Evolutionary conservation across 1,284 basidiomycete genomes (phyloP).

Genomic region (Tylopilus orsonianus): DNA sequence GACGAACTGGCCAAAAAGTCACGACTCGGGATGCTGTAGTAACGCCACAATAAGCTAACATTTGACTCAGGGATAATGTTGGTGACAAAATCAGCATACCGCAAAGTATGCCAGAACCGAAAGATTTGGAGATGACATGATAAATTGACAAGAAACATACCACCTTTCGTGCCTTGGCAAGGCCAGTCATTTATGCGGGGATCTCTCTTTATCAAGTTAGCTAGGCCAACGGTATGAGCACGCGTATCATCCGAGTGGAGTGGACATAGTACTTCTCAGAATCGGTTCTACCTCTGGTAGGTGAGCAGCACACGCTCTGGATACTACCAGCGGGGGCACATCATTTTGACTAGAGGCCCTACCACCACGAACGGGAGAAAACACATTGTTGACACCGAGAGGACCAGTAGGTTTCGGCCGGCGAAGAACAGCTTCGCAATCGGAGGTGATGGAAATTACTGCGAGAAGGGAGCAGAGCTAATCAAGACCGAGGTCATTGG

Average conservation of each 20-base stretch:
- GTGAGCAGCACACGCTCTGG: slow-evolving; percentile 77
- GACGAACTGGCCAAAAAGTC: background rate
- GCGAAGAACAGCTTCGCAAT: slow-evolving; percentile 80
- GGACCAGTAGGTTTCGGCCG: slow-evolving; percentile 84
- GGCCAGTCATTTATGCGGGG: slow-evolving; percentile 95
- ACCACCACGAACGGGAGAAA: slow-evolving; percentile 85
- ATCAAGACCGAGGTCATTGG: slow-evolving; percentile 66
- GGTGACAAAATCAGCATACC: background rate
- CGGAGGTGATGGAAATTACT: slow-evolving; percentile 79
- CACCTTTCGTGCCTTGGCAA: slow-evolving; percentile 88
- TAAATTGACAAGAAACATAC: slow-evolving; percentile 49
- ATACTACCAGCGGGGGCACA: slow-evolving; percentile 84
- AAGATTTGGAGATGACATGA: background rate
- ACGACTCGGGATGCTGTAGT: background rate
- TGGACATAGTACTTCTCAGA: slow-evolving; percentile 59
- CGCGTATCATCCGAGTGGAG: background rate
- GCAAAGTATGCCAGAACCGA: background rate
- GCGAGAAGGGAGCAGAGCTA: slow-evolving; percentile 78
- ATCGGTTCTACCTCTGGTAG: slow-evolving; percentile 64
- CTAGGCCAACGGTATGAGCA: slow-evolving; percentile 42
- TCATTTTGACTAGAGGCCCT: slow-evolving; percentile 89
- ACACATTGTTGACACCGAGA: slow-evolving; percentile 92
- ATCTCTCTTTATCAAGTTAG: slow-evolving; percentile 87
- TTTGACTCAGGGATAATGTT: slow-evolving; percentile 92
- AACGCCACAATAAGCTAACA: slow-evolving; percentile 52